Base-by-base conservation (phyloP, 148 eudicot genomes). In the Rhododendron simsii region DNA sequence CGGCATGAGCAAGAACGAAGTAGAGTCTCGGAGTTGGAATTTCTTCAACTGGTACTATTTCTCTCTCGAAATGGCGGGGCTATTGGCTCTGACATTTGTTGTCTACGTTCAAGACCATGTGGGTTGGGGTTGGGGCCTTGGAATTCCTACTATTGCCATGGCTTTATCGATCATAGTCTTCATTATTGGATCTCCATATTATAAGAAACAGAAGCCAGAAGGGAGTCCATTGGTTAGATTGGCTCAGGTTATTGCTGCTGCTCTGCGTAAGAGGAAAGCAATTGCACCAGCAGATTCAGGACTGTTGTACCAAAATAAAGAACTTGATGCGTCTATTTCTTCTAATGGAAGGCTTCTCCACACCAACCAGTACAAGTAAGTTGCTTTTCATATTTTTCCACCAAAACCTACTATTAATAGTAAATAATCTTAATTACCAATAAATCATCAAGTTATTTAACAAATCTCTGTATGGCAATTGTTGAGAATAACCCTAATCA, bases 81-180 rank as follows among this genome's bases (percentile, higher is more conserved):
- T 93, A 13, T 82, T 80, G 15, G 95, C 95, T 28, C 86, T 91
- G 13, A 93, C 93, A 2, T 85, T 91, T 5, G 90, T 93, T 7
- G 93, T 93, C 30, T 93, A 93, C 69, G 82, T 93, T 67, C 95
- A 93, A 88, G 95, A 93, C 23, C 89, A 91, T 78, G 87, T 93
- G 7, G 87, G 93, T 21, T 93, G 95, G 95, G 92, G 88, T 21
- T 91, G 93, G 93, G 95, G 95, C 7, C 92, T 93, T n/a, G 95
- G 92, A 9, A 88, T 93, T 65, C 95, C 93, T 57, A 91, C 95
- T 0, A 84, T 89, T 16, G 85, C 87, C 83, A 93, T 93, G 95
- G 93, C 83, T n/a, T 44, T 93, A 3, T 90, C 95, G 5, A 39
- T 93, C n/a, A 3, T 88, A 12, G 89, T 86, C n/a, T 93, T 93